These are phyloP conservation scores for Aspergillus carbonarius DNA, from an alignment of 2,329 filamentous ascomycete genomes.

Conservation along the genomic window DNA sequence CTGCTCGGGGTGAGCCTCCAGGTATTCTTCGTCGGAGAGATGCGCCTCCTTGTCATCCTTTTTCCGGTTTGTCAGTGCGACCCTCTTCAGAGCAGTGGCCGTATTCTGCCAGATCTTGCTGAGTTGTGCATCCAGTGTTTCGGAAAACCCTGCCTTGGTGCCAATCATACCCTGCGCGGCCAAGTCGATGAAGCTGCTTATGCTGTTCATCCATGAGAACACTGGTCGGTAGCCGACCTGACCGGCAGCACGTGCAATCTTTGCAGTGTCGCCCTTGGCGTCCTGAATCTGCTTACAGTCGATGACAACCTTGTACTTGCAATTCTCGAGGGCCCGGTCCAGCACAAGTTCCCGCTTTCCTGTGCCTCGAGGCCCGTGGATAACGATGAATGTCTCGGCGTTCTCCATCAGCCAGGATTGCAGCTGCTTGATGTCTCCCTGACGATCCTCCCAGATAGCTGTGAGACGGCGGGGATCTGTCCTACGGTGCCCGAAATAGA, in stretches of 20 bases:
- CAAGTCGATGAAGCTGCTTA: constrained; percentile 88
- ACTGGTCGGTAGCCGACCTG: constrained; percentile 89
- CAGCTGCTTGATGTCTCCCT: constrained; percentile 76
- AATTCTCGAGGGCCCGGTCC: constrained; percentile 75
- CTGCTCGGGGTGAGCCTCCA: constrained; percentile 83
- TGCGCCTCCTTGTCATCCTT: constrained; percentile 72
- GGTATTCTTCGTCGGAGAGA: constrained; percentile 78
- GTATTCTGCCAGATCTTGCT: constrained; percentile 88
- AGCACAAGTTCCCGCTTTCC: constrained; percentile 87
- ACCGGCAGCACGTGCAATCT: constrained; percentile 75
- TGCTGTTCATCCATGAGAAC: constrained; percentile 94
- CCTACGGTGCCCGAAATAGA: constrained; percentile 46
- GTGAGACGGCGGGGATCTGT: constrained; percentile 68
- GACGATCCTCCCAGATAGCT: constrained; percentile 85
- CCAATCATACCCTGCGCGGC: constrained; percentile 92
- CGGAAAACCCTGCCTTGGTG: constrained; percentile 90
- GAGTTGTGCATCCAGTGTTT: constrained; percentile 85
- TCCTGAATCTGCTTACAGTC: constrained; percentile 95
- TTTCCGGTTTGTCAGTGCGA: constrained; percentile 67
- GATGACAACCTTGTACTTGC: constrained; percentile 75
- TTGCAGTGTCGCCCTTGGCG: constrained; percentile 80
- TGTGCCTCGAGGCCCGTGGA: constrained; percentile 87
- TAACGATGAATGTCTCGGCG: constrained; percentile 86
- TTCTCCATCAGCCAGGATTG: constrained; percentile 85
- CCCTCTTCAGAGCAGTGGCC: constrained; percentile 71